Evolutionary conservation across 306 rosid genomes (phyloP).

Genomic region (Senna tora): DNA sequence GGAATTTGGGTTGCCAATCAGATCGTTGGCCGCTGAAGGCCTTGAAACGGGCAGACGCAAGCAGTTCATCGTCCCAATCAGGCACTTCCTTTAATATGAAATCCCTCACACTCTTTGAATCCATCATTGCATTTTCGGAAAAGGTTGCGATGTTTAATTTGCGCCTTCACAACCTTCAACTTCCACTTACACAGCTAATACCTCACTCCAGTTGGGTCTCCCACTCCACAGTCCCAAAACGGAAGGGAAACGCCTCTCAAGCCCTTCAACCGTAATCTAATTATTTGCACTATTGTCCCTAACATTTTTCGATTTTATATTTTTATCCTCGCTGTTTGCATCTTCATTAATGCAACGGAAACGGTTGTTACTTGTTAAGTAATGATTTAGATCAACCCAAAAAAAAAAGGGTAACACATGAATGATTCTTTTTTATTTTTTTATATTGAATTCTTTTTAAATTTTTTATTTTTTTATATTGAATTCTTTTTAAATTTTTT

Average conservation of each 20-base stretch:
- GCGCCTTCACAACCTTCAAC: background rate
- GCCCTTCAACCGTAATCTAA: background rate
- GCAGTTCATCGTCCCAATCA: conserved; percentile 77
- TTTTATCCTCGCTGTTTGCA: background rate
- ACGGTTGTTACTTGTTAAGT: too few species aligned
- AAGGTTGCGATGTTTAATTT: background rate
- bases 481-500: too few species aligned
- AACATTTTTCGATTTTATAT: background rate
- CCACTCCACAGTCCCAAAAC: background rate
- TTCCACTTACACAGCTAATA: too few species aligned
- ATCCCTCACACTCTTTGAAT: conserved; percentile 51
- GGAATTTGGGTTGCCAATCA: conserved; percentile 72
- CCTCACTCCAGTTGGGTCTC: background rate
- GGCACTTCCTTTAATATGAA: conserved; percentile 55
- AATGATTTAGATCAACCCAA: too few species aligned
- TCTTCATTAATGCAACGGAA: too few species aligned
- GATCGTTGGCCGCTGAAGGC: conserved; percentile 87
- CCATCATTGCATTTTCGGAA: conserved; percentile 39
- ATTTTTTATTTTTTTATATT: too few species aligned
- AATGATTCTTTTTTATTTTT: too few species aligned
- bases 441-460: too few species aligned
- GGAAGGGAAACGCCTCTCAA: background rate
- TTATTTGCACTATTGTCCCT: background rate
- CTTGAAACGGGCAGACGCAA: conserved; percentile 71
- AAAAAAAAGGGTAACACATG: too few species aligned